phyloP scores from a whole-genome alignment of 306 rosid genomes.

The Casuarina glauca region DNA sequence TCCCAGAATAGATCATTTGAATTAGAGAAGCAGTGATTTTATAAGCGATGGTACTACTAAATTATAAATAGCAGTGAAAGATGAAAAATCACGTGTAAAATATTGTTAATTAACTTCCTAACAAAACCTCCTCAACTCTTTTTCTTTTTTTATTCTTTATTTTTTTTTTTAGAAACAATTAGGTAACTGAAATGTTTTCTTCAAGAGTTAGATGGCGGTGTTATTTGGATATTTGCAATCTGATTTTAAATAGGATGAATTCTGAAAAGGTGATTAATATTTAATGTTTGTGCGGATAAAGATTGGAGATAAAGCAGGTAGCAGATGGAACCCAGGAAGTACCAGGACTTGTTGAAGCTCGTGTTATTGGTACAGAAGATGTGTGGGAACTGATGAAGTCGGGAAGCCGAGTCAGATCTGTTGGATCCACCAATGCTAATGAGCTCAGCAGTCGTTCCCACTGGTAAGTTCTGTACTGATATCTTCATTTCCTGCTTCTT shows the following conservation, averaged over 20 bases:
- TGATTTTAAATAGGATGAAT: background rate
- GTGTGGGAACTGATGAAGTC: slow-evolving; percentile 86
- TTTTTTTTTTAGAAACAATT: no score
- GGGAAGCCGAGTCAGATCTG: slow-evolving; percentile 83
- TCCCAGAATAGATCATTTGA: background rate
- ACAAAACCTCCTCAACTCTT: no score
- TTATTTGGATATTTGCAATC: background rate
- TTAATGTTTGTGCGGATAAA: slow-evolving; percentile 21
- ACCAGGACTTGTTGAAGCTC: slow-evolving; percentile 88
- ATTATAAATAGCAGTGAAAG: background rate
- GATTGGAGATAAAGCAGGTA: slow-evolving; percentile 96
- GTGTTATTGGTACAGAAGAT: slow-evolving; percentile 59
- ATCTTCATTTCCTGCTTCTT: background rate
- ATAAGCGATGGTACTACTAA: background rate
- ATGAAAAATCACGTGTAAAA: background rate
- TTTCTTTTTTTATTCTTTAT: no score
- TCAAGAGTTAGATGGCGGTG: no score
- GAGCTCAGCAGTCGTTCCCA: slow-evolving; percentile 99
- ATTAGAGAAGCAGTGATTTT: background rate
- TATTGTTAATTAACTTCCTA: no score
- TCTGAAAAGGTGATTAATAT: slow-evolving; percentile 9
- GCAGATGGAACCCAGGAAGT: slow-evolving; percentile 95
- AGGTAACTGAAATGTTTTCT: no score
- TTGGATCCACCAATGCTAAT: slow-evolving; percentile 93
- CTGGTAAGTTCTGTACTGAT: slow-evolving; percentile 50